Evolutionary conservation across 2,329 filamentous ascomycete species (phyloP), one percentile per base, ranked within the genome.

Genomic region (Epichloe baconii): DNA sequence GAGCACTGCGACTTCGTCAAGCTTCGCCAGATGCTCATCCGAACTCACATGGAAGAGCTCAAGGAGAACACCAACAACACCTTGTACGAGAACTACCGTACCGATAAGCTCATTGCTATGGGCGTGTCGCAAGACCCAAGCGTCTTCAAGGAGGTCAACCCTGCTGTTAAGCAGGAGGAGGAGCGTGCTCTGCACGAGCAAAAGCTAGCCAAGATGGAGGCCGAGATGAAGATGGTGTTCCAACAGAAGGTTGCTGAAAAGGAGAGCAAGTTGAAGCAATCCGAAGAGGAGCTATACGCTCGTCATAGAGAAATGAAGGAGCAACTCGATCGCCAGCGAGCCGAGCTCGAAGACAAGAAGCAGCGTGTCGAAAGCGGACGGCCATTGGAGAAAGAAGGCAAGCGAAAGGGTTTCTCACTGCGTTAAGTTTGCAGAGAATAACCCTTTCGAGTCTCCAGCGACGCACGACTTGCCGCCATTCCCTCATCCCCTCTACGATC

Each of bases 171-270:
- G 85, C 93, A 98, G 74, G 93, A 98, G 71, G 93, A 98, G 75
- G 93, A 98, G 78, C 88, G 93, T 64, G 85, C 87, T 57, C 79
- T 98, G 61, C 93, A 98, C 79, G 93, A 98, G 75, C 90, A 96
- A 79, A 98, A 98, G 79, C 88, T 98, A 62, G 88, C 91, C 71
- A 98, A 98, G 88, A 98, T 98, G 93, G 93, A 98, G 73, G 83
- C 89, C 65, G 93, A 98, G 73, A 98, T 98, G 93, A 98, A 98
- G 88, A 95, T 96, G 88, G 93, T 98, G 61, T 98, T 98, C 88
- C 93, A 97, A 71, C 93, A 98, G 71, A 98, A 98, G 85, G 93
- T 98, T 35, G 83, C 88, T 59, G 93, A 98, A 73, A 98, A 98
- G 79, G 93, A 98, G 75, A 95, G 88, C 81, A 98, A 98, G 76